A percentile compares a stretch with the other conserved stretches of the same genome.
Evolutionary conservation across 495 filamentous ascomycete species (phyloP).

Genomic region (Lepidopterella palustris): DNA sequence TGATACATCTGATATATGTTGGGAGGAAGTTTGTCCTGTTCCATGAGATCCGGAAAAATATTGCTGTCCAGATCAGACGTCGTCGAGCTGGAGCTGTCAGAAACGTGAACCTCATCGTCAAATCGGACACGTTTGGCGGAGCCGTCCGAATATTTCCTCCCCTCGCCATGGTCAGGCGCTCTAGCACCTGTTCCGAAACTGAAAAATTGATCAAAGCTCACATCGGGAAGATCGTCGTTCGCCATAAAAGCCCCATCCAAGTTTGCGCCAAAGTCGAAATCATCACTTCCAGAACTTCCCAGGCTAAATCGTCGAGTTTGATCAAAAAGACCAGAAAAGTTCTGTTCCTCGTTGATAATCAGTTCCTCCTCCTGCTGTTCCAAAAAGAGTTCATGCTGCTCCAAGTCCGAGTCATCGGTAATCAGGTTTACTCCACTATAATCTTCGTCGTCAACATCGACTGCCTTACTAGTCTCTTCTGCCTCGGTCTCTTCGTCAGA

Average conservation of each 20-base stretch:
- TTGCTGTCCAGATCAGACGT: conserved; percentile 46
- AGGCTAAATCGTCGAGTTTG: conserved; percentile 15
- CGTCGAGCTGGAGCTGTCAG: conserved; percentile 47
- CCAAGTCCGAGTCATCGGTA: conserved; percentile 65
- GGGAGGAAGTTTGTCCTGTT: conserved; percentile 63
- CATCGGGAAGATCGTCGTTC: conserved; percentile 4
- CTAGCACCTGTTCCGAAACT: conserved; percentile 2
- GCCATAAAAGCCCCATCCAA: neutral
- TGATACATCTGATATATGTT: conserved; percentile 64
- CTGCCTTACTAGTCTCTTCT: conserved; percentile 1
- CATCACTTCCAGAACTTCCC: conserved; percentile 12
- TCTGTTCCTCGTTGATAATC: conserved; percentile 53
- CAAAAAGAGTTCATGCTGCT: conserved; percentile 39
- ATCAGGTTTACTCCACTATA: conserved; percentile 72
- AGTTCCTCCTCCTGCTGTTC: conserved; percentile 57
- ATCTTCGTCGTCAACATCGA: conserved; percentile 53
- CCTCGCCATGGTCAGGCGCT: neutral
- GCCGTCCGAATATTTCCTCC: conserved; percentile 22
- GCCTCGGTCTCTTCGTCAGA: conserved; percentile 24
- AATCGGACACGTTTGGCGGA: conserved; percentile 46
- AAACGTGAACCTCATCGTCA: conserved; percentile 36
- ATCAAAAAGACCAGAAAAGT: conserved; percentile 31
- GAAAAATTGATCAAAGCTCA: conserved; percentile 24
- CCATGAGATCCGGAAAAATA: conserved; percentile 63
- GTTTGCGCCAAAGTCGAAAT: conserved; percentile 8